Evolutionary conservation across 2,329 filamentous ascomycete genomes (phyloP), one percentile per base, ranked within the genome.

Genomic region (Aureobasidium subglaciale): DNA sequence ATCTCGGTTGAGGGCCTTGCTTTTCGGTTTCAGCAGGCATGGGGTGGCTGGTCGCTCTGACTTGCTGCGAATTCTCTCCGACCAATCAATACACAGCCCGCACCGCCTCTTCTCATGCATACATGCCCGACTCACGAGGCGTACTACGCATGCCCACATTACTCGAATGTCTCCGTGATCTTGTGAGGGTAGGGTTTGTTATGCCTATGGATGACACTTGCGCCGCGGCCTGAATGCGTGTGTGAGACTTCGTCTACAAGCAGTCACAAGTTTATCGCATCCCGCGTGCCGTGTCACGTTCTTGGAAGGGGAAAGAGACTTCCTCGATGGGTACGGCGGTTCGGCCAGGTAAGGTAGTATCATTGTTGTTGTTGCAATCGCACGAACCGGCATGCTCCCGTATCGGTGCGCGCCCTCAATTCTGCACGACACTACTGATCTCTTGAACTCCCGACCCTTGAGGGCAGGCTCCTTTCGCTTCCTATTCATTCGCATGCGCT

Each of bases 121-220:
- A 54, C 29, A 54, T 54, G 50, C 50, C 50, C 50, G 50, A 54
- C 38, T 45, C 40, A 54, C 50, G 50, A 54, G 50, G 50, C 40
- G 38, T 29, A 54, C 27, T 42, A 54, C 40, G 50, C 50, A 54
- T 43, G 30, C 40, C 50, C 38, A 40, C 50, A 54, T 43, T 43
- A 43, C 50, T 54, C 38, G 48, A 25, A 35, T 35, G 29, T 40
- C 20, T 37, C 30, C 37, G 27, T 41, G 49, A 42, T 35, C 49
- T 40, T 41, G 49, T 53, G 29, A 32, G 38, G 35, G 9, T n/a
- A 53, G 37, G 49, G 49, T 16, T 27, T 40, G 41, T n/a, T 46
- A 46, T n/a, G 27, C 32, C 18, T 38, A 10, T 50, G 32, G 46
- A 35, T 37, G 46, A 18, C n/a, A 29, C 32, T 50, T n/a, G 20